Percentiles rank a stretch among this genome's conserved stretches.
These are phyloP conservation scores for Fusarium dlaminii DNA, from an alignment of 2,329 filamentous ascomycete genomes.

Conservation along the genomic window DNA sequence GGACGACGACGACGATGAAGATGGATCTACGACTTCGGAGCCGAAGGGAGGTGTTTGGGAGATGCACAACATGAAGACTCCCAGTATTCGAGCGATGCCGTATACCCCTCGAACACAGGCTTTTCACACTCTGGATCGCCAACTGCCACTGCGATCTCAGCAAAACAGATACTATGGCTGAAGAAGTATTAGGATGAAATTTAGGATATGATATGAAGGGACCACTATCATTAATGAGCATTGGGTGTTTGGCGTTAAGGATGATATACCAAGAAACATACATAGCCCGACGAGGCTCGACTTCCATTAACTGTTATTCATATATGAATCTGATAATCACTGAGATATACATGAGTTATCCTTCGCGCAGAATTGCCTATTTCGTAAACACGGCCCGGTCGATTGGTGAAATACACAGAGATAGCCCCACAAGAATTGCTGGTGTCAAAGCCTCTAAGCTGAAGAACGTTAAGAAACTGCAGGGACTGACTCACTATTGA, in stretches of 20 bases:
- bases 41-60: constrained; percentile 63
- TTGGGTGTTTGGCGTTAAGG: constrained; percentile 34
- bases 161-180: constrained; percentile 30
- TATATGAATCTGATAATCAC: background rate
- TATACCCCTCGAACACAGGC: constrained; percentile 75
- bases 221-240: constrained; percentile 29
- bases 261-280: constrained; percentile 31
- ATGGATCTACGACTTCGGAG: constrained; percentile 47
- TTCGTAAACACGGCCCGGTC: background rate
- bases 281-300: constrained; percentile 9
- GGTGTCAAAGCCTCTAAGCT: background rate
- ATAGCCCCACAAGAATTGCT: background rate
- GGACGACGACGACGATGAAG: constrained; percentile 54
- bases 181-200: background rate
- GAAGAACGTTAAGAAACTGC: background rate
- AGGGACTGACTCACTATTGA: background rate
- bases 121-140: constrained; percentile 70
- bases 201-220: background rate
- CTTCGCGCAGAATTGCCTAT: constrained; percentile 13
- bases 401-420: background rate
- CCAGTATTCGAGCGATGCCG: constrained; percentile 50
- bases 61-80: constrained; percentile 61
- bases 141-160: constrained; percentile 60
- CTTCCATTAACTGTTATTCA: background rate
- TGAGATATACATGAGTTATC: background rate